Evolutionary conservation across 2,329 filamentous ascomycete genomes (phyloP).

Genomic region (Thelonectria rubi): DNA sequence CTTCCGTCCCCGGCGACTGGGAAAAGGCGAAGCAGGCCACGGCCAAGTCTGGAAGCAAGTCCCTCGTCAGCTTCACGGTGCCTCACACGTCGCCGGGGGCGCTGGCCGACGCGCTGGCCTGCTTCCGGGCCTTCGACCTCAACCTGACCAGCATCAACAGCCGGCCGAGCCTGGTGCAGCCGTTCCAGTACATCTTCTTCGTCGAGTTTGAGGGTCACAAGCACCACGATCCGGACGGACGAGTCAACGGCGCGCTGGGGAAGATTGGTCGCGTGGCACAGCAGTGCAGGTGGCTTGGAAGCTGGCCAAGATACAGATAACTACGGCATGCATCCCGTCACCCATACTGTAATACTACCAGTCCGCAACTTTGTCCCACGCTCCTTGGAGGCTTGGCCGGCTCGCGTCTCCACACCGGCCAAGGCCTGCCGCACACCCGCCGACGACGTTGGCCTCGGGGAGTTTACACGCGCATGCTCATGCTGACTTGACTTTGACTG

Average conservation of each 20-base stretch:
- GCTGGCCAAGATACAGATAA: conserved; percentile 62
- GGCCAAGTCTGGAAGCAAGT: conserved; percentile 62
- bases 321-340: conserved; percentile 1
- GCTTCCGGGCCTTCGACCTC: conserved; percentile 76
- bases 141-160: conserved; percentile 94
- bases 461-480: conserved; percentile 23
- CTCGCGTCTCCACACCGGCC: conserved; percentile 15
- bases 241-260: conserved; percentile 68
- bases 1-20: conserved; percentile 39
- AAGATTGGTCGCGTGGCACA: conserved; percentile 67
- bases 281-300: conserved; percentile 74
- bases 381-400: neutral
- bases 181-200: conserved; percentile 96
- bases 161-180: conserved; percentile 75
- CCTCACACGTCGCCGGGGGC: conserved; percentile 82
- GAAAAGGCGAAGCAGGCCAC: conserved; percentile 40
- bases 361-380: conserved; percentile 19
- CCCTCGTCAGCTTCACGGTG: conserved; percentile 84
- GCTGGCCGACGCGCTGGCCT: conserved; percentile 79
- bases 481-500: conserved; percentile 16
- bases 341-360: conserved; percentile 32
- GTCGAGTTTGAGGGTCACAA: conserved; percentile 81
- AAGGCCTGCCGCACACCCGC: conserved; percentile 20
- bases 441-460: conserved; percentile 17
- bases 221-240: conserved; percentile 59